phyloP scores from a whole-genome alignment of 495 filamentous ascomycete genomes.

The Hypoxylon trugodes region DNA sequence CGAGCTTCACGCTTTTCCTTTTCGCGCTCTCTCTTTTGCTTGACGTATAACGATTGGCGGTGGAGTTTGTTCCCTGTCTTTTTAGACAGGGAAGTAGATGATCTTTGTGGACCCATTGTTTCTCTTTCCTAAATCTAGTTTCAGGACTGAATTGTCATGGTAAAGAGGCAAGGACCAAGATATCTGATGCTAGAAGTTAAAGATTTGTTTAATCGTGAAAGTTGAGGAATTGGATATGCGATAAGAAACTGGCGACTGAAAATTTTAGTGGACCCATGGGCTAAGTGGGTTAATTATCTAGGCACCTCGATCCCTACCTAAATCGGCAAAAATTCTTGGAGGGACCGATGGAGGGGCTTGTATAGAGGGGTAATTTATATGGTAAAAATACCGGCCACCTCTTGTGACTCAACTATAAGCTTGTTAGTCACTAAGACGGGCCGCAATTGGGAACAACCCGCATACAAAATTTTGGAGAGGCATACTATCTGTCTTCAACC shows the following conservation, averaged over 20 bases:
- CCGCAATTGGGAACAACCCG: neutral
- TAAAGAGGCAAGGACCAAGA: neutral
- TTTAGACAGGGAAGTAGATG: constrained; percentile 35
- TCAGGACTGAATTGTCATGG: neutral
- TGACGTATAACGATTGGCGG: constrained; percentile 75
- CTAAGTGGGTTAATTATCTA: constrained; percentile 4
- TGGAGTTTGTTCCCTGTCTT: constrained; percentile 72
- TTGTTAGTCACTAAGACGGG: constrained; percentile 1
- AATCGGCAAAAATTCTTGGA: constrained; percentile 12
- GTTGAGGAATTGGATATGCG: neutral
- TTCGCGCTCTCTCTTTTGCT: constrained; percentile 75
- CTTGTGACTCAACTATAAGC: constrained; percentile 33
- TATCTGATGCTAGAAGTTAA: neutral
- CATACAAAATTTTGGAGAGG: constrained; percentile 23
- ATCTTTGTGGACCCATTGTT: constrained; percentile 31
- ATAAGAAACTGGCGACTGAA: constrained; percentile 21
- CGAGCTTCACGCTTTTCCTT: constrained; percentile 77
- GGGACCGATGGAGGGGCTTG: constrained; percentile 39
- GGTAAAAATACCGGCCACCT: constrained; percentile 25
- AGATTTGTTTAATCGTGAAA: neutral
- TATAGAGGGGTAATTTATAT: constrained; percentile 24
- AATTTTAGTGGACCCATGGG: constrained; percentile 34
- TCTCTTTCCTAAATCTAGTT: neutral
- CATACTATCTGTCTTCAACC: constrained; percentile 17
- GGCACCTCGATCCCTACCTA: no score